Base-by-base conservation (phyloP, 1,139 yeast genomes). In the Wickerhamomyces sp. region DNA sequence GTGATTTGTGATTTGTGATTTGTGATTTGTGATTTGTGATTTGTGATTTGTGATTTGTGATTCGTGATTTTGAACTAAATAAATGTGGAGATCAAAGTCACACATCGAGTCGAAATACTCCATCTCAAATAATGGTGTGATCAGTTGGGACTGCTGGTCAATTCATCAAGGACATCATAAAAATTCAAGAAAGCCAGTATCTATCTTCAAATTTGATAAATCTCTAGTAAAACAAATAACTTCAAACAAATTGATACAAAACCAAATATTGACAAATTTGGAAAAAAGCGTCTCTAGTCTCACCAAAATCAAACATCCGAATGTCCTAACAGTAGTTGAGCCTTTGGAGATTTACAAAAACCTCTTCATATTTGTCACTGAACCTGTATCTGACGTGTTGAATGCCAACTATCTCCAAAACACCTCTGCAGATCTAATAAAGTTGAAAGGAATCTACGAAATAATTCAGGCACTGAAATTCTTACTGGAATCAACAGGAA, bases 141-240 rank as follows among this genome's bases (percentile, higher is more conserved):
- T 90, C 58, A 70, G 71, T 2, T 73, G 83, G 9, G 95, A 87
- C 26, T 87, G 94, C 17, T 90, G 97, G 97, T 60, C 78, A 8
- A 77, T 92, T 0, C 85, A 78, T 51, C 88, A 90, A 3, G 97
- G 94, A 17, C 84, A 83, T 52, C 79, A 77, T 36, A 78, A 79
- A 46, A 65, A 76, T 13, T 64, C 71, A 3, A 41, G 54, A 8
- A 45, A 52, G 7, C 80, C 79, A 30, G 95, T 81, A 1, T 84
- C 96, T 7, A 94, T 92, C 16, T 89, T 92, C 63, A 81, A 86
- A 27, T 87, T 90, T 56, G 96, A 87, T 59, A 92, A 90, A n/a
- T 24, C 28, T 16, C 16, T 24, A 2, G 7, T 32, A 7, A 32
- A 32, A 25, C 35, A 32, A 13, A 12, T 20, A 12, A 25, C 28